phyloP scores from a whole-genome alignment of 2,329 filamentous ascomycete genomes.

The Rhynchosporium agropyri region DNA sequence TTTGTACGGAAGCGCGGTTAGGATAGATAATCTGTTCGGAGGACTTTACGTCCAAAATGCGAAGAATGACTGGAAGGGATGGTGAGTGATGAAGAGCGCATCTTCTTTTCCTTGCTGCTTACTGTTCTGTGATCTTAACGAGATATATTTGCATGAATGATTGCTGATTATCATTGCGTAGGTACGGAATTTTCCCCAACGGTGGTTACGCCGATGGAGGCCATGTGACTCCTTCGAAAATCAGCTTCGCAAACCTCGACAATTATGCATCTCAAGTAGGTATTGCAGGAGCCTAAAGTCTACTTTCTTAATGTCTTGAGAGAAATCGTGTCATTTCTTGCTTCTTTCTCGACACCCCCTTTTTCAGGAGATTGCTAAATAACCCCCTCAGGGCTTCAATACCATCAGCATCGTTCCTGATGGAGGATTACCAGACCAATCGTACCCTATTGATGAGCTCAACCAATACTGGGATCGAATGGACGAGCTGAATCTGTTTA shows the following conservation, averaged over 20 bases:
- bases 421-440: slow-evolving; percentile 43
- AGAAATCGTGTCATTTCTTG: too few relatives aligned
- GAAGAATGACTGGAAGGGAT: slow-evolving; percentile 37
- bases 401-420: slow-evolving; percentile 47
- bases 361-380: too few relatives aligned
- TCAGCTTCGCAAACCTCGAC: slow-evolving; percentile 44
- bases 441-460: slow-evolving; percentile 45
- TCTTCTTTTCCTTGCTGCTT: too few relatives aligned
- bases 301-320: too few relatives aligned
- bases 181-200: slow-evolving; percentile 48
- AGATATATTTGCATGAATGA: too few relatives aligned
- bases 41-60: slow-evolving; percentile 48
- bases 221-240: slow-evolving; percentile 34
- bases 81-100: slow-evolving; percentile 14
- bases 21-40: slow-evolving; percentile 51
- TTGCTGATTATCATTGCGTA: too few relatives aligned
- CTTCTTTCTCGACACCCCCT: too few relatives aligned
- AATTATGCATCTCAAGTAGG: slow-evolving; percentile 42
- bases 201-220: slow-evolving; percentile 47
- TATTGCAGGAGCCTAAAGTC: too few relatives aligned
- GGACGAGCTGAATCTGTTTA: slow-evolving; percentile 49
- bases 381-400: slow-evolving; percentile 47
- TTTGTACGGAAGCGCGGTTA: slow-evolving; percentile 49
- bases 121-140: too few relatives aligned
- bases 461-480: slow-evolving; percentile 47